Conservation (phyloP, 352 stramenopile species). For the Saprolegnia diclina region DNA sequence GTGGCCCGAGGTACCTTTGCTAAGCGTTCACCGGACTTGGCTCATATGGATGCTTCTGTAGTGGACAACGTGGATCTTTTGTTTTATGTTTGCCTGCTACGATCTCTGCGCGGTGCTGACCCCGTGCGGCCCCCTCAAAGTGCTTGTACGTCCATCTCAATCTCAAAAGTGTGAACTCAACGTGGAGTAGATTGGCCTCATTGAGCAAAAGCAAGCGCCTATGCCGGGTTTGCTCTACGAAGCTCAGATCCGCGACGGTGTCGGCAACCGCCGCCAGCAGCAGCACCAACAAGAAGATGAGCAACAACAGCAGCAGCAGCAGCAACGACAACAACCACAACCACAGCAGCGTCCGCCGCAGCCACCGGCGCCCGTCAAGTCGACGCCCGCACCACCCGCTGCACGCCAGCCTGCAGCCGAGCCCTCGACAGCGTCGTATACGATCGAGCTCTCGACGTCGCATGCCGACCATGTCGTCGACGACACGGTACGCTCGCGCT, state of each 20-base stretch:
- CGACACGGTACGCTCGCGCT: neutral
- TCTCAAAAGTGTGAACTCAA: neutral
- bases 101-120: conserved; percentile 97
- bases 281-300: neutral
- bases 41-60: conserved; percentile 20
- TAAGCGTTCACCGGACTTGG: neutral
- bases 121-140: conserved; percentile 94
- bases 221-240: conserved; percentile 96
- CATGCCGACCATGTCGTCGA: neutral
- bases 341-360: neutral
- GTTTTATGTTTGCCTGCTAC: conserved; percentile 95
- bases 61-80: conserved; percentile 89
- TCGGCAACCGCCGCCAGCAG: conserved; percentile 35
- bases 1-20: conserved; percentile 87
- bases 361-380: neutral
- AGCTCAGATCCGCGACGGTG: conserved; percentile 77
- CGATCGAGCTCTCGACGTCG: neutral
- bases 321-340: neutral
- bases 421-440: neutral
- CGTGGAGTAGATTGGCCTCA: conserved; percentile 64
- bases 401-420: neutral
- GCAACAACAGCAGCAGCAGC: too few relatives aligned
- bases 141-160: conserved; percentile 43
- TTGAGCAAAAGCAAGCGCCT: conserved; percentile 85
- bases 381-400: too few relatives aligned